Base-by-base conservation (phyloP, 768 basidiomycete species). In the Tulasnella sp. region DNA sequence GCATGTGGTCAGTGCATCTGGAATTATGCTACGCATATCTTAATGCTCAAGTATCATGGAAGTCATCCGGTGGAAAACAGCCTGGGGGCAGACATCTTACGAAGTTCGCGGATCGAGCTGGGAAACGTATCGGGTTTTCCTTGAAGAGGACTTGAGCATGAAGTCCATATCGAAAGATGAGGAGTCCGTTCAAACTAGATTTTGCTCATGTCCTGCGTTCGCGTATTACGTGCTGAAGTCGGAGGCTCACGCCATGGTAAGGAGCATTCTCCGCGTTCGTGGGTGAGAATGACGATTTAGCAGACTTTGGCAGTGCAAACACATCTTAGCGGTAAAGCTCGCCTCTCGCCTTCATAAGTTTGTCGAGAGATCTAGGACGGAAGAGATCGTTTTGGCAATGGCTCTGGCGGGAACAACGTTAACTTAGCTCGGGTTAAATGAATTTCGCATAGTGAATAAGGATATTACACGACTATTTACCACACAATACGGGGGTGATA, bases 131-230 rank as follows among this genome's bases (percentile, higher is more conserved):
- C 6, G 26, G 20, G 46, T 76, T 23, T 51, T 35, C 40, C 51
- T 61, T n/a, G 67, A 61, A 16, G 75, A 61, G 10, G 39, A 55
- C 40, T 26, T 48, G 29, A 23, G 44, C 26, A 16, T 26, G 23
- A 55, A 76, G 57, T 35, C 55, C 6, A 46, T 51, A 55, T 32
- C 40, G 51, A 61, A 5, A 1, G 23, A 26, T 44, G 75, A 46
- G 20, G 26, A 32, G 20, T 26, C 16, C 23, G 11, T 82, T n/a
- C 79, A 82, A 37, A 82, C 86, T 15, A 81, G 83, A 79, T 93
- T 90, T 79, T 94, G 93, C 83, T 88, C 90, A 18, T 95, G 93
- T 81, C 91, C 92, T 2, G 89, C 93, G 0, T 94, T 93, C 81
- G 83, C 88, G 5, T 90, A 88, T 78, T 86, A 88, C 7, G 91